Percentiles rank a stretch among this genome's conserved stretches.
These are phyloP conservation scores for Juglanconis juglandina DNA, from an alignment of 2,329 filamentous ascomycete species.

Conservation along the genomic window DNA sequence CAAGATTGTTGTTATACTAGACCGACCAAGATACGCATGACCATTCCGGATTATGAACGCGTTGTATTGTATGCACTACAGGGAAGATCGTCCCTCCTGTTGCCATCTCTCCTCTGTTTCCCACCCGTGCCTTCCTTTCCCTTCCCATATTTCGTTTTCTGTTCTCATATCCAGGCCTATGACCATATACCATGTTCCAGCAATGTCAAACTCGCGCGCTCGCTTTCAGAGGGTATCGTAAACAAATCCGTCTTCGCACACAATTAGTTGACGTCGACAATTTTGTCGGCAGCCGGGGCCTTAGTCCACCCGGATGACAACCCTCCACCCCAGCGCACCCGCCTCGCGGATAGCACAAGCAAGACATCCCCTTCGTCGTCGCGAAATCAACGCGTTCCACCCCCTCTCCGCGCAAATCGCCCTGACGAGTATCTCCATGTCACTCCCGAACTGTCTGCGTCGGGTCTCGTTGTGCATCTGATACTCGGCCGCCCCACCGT, in stretches of 20 bases:
- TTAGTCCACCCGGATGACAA: conserved; percentile 60
- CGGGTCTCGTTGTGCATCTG: conserved; percentile 57
- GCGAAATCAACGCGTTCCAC: conserved; percentile 69
- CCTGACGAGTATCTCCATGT: conserved; percentile 67
- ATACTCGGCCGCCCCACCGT: conserved; percentile 33
- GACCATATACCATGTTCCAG: not conserved
- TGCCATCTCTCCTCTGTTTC: not conserved
- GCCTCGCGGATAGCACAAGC: conserved; percentile 74
- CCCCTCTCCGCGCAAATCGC: conserved; percentile 72
- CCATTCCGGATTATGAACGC: no score
- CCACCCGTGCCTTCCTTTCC: not conserved
- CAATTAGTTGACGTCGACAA: not conserved
- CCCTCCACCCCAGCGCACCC: conserved; percentile 64
- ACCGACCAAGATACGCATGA: no score
- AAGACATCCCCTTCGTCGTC: conserved; percentile 65
- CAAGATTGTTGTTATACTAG: not conserved
- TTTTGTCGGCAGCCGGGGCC: not conserved
- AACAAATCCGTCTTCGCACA: not conserved
- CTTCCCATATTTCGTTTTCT: not conserved
- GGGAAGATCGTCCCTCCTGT: not conserved
- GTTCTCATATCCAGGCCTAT: not conserved
- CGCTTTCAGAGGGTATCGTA: conserved; percentile 10
- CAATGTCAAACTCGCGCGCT: conserved; percentile 2
- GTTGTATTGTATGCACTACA: not conserved
- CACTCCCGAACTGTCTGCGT: conserved; percentile 57